Evolutionary conservation across 768 basidiomycete species (phyloP).

Genomic region (Butyriboletus loyo): DNA sequence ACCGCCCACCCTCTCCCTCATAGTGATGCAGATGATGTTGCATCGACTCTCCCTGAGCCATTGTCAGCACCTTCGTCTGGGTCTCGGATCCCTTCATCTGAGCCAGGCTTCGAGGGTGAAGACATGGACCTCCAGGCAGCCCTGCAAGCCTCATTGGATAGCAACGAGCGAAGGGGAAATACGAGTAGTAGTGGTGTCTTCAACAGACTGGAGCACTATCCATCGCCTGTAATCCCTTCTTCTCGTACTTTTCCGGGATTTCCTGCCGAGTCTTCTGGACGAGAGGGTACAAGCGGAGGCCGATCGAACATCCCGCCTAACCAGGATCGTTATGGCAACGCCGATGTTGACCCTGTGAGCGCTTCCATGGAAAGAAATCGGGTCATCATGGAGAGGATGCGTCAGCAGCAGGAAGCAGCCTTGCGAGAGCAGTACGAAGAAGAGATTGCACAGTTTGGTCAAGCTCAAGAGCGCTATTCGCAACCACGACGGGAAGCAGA

Average conservation of each 20-base stretch:
- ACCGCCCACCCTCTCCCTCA: constrained; percentile 53
- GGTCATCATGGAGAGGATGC: constrained; percentile 60
- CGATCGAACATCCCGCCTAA: constrained; percentile 25
- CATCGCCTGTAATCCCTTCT: constrained; percentile 25
- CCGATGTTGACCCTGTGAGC: constrained; percentile 51
- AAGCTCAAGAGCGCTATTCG: constrained; percentile 6
- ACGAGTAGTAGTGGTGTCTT: constrained; percentile 5
- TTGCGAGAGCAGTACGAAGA: constrained; percentile 56
- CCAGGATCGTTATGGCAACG: constrained; percentile 30
- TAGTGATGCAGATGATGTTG: constrained; percentile 69
- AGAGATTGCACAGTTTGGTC: constrained; percentile 32
- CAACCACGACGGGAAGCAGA: constrained; percentile 2
- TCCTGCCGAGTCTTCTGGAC: constrained; percentile 11
- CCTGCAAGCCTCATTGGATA: constrained; percentile 72
- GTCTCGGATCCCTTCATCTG: constrained; percentile 7
- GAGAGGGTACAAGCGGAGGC: constrained; percentile 12
- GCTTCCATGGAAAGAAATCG: constrained; percentile 68
- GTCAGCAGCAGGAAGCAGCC: constrained; percentile 63
- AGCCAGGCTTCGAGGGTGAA: constrained; percentile 65
- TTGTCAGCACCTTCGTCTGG: constrained; percentile 22
- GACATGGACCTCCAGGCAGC: constrained; percentile 87
- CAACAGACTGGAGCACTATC: constrained; percentile 14
- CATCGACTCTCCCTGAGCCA: constrained; percentile 59
- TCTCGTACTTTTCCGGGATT: constrained; percentile 28
- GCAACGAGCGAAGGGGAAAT: constrained; percentile 4